These are phyloP conservation scores for Ceratobasidium sp. DNA, from an alignment of 1,284 basidiomycete species.

Conservation along the genomic window DNA sequence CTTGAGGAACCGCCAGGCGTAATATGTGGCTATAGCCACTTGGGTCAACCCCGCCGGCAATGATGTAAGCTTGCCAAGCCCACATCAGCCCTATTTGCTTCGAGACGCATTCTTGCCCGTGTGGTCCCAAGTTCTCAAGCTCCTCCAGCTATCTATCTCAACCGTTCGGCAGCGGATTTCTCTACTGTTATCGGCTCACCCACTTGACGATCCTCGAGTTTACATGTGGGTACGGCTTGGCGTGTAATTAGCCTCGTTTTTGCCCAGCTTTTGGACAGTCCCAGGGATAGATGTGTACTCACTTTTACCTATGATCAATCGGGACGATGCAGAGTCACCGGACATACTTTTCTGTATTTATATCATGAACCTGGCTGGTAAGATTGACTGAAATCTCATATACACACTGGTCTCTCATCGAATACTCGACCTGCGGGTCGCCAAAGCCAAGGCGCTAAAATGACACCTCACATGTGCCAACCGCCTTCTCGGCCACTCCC, in stretches of 20 bases:
- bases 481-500: not conserved
- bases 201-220: not conserved
- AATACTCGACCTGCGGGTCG: not conserved
- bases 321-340: too few species aligned
- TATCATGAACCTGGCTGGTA: too few species aligned
- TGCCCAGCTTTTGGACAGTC: not conserved
- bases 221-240: not conserved
- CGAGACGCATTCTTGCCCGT: not conserved
- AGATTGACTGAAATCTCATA: too few species aligned
- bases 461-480: not conserved
- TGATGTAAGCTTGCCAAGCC: not conserved
- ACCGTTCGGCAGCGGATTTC: not conserved
- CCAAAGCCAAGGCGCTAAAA: not conserved
- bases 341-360: too few species aligned
- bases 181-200: too few species aligned
- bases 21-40: not conserved
- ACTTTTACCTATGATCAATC: too few species aligned
- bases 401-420: too few species aligned
- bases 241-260: not conserved
- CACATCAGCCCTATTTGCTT: not conserved
- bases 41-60: not conserved
- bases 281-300: not conserved
- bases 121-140: not conserved
- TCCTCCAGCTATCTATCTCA: not conserved
- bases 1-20: too few species aligned